Evolutionary conservation across 495 filamentous ascomycete genomes (phyloP), one percentile per base, ranked within the genome.

Genomic region (Penicillium lividum): DNA sequence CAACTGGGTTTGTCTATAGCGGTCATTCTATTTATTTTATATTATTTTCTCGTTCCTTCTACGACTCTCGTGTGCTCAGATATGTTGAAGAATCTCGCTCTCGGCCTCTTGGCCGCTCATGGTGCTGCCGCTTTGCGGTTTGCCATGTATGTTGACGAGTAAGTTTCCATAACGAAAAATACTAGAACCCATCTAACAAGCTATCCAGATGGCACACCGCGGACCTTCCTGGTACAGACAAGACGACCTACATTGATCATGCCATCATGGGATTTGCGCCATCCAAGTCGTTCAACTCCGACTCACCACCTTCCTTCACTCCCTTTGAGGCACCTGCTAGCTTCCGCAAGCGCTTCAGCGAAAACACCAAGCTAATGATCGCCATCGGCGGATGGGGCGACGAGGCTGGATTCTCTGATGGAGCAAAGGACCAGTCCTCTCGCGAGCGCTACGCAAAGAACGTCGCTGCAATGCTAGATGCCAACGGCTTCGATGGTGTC

Each of bases 371-470:
- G 63, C 65, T 91, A 15, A 80, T 89, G 80, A 75, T 91, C 34
- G 86, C 88, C 34, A 84, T 91, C 54, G 88, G 88, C 7, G 88
- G 88, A 46, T 92, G 88, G 87, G 88, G 87, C 6, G 86, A 91
- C 60, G 83, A 80, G 0, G 60, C 67, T 28, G 88, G 86, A 7
- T 91, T 90, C 69, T 77, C 80, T 0, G 67, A 65, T 1, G 87
- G 79, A 7, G 86, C 85, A 1, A 77, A 75, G 43, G 82, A 79
- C 1, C 77, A 82, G 0, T 65, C 76, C 8, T 78, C 74, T 7
- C 80, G 85, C 11, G 64, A 73, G 51, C 75, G 63, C 22, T 91
- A 88, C 64, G 88, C 88, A 25, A 79, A 78, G 55, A 89, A 89
- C 57, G 77, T 90, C 3, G 81, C 80, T 7, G 68, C 70, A 1